Conservation (phyloP, 257 asterid species). For the Solanum ahanhuiri region DNA sequence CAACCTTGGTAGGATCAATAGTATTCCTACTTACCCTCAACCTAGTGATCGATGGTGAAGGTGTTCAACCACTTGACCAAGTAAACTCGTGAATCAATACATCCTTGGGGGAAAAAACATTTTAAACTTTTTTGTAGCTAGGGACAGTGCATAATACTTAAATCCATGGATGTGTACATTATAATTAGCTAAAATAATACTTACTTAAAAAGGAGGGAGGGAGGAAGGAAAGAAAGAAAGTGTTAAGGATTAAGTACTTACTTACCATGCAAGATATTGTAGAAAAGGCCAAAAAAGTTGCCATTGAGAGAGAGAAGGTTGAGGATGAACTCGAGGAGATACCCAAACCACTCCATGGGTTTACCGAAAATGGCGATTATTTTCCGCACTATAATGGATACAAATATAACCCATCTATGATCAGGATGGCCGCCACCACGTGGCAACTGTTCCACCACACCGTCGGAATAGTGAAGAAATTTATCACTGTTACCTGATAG, state of each 20-base stretch:
- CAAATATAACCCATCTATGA: slow-evolving; percentile 73
- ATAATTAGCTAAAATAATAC: neutral
- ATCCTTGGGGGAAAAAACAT: neutral
- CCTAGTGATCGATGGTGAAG: neutral
- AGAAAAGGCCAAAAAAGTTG: slow-evolving; percentile 32
- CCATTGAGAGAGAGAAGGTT: neutral
- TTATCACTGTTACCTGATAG: slow-evolving; percentile 26
- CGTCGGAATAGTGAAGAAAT: slow-evolving; percentile 32
- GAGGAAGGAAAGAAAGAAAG: neutral
- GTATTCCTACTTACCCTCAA: neutral
- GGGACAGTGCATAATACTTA: neutral
- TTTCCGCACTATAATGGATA: slow-evolving; percentile 57
- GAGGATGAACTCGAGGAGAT: slow-evolving; percentile 49
- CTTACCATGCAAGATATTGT: slow-evolving; percentile 47
- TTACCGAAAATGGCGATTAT: slow-evolving; percentile 42
- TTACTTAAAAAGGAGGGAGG: accelerated
- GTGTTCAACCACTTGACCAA: neutral
- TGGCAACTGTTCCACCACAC: too few species aligned
- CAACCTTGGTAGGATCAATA: neutral
- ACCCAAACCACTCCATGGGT: slow-evolving; percentile 77
- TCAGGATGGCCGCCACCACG: slow-evolving; percentile 15
- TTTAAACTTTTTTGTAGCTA: neutral
- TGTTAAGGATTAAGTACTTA: slow-evolving; percentile 6
- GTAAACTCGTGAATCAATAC: neutral
- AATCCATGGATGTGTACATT: neutral